Evolutionary conservation across 192 early-diverging fungal species (phyloP).

Genomic region (Gaertneriomyces sp.): DNA sequence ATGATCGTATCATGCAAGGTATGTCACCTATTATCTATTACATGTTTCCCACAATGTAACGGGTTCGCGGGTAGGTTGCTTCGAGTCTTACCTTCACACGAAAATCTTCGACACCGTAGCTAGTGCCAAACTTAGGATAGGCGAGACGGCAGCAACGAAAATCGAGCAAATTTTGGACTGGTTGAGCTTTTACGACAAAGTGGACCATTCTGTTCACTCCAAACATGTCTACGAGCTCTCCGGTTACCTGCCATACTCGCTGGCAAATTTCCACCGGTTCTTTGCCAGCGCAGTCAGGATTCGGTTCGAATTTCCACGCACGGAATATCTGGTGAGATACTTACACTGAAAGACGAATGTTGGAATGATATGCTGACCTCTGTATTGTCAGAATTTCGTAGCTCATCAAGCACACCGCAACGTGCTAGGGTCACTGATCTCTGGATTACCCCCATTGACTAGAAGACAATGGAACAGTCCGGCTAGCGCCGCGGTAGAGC

Average conservation of each 20-base stretch:
- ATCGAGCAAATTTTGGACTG: constrained; percentile 69
- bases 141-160: constrained; percentile 32
- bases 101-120: constrained; percentile 72
- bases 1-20: constrained; percentile 84
- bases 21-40: not conserved
- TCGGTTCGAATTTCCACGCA: constrained; percentile 67
- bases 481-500: constrained; percentile 46
- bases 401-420: constrained; percentile 54
- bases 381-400: constrained; percentile 25
- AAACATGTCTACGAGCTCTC: constrained; percentile 55
- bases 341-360: not conserved
- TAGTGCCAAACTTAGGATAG: not conserved
- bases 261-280: constrained; percentile 73
- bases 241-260: constrained; percentile 65
- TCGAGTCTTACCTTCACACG: constrained; percentile 83
- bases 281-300: constrained; percentile 65
- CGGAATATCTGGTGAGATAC: constrained; percentile 64
- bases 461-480: constrained; percentile 49
- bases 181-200: constrained; percentile 76
- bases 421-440: constrained; percentile 37
- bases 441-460: constrained; percentile 44
- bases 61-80: constrained; percentile 60
- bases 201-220: constrained; percentile 49
- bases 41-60: not conserved
- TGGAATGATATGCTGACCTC: not conserved